phyloP scores from a whole-genome alignment of 2,329 filamentous ascomycete species.

The Trichothecium roseum region DNA sequence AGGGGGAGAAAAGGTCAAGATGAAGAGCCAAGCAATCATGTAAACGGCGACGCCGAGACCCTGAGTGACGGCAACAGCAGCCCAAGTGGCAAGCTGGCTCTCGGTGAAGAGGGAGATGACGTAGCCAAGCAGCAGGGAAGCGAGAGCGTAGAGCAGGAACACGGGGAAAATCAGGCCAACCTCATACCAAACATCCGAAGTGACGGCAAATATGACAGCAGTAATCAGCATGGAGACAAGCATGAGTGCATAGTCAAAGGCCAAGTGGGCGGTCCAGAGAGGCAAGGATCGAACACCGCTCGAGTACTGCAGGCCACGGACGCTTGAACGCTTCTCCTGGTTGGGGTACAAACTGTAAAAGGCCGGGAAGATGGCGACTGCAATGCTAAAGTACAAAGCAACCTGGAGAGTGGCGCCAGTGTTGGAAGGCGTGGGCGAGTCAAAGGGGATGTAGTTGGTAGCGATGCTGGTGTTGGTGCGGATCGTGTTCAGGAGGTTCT shows the following conservation, averaged over 20 bases:
- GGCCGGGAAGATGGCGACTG: constrained; percentile 65
- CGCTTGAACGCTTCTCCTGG: constrained; percentile 60
- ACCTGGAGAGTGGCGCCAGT: constrained; percentile 64
- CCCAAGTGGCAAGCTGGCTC: constrained; percentile 70
- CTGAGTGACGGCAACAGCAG: constrained; percentile 64
- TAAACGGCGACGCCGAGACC: constrained; percentile 58
- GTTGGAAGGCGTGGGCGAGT: constrained; percentile 54
- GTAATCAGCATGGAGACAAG: constrained; percentile 55
- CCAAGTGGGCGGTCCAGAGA: constrained; percentile 68
- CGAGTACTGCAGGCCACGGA: constrained; percentile 74
- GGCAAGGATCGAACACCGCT: constrained; percentile 72
- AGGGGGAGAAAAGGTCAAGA: constrained; percentile 62
- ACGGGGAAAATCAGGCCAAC: constrained; percentile 68
- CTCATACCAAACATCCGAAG: constrained; percentile 58
- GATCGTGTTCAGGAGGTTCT: constrained; percentile 47
- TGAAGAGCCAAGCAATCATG: constrained; percentile 56
- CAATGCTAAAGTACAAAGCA: constrained; percentile 66
- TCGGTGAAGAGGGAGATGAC: constrained; percentile 63
- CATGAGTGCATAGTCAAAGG: constrained; percentile 62
- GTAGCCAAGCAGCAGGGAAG: constrained; percentile 63
- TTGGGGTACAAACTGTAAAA: constrained; percentile 81
- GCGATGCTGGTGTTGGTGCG: constrained; percentile 36
- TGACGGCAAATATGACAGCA: constrained; percentile 53
- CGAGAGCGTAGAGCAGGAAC: constrained; percentile 65
- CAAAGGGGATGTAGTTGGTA: constrained; percentile 55